Evolutionary conservation across 768 basidiomycete species (phyloP).

Genomic region (Austroboletus eburneus): DNA sequence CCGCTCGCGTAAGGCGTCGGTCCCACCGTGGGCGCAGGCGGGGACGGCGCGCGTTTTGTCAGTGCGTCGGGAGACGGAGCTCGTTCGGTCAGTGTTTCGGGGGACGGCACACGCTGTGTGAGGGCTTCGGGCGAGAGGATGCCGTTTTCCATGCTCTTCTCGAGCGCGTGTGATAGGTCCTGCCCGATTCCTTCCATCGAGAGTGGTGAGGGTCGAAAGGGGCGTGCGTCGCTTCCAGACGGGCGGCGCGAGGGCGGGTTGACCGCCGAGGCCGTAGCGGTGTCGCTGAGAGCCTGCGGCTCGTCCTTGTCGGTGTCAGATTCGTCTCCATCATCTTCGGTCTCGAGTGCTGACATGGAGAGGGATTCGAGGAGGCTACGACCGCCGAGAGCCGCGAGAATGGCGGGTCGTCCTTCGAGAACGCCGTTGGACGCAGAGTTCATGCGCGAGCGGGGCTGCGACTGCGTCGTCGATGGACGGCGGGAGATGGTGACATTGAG

Average conservation of each 20-base stretch:
- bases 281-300: too few species aligned
- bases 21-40: neutral
- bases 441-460: slow-evolving; percentile 26
- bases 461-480: slow-evolving; percentile 22
- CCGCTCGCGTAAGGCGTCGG: slow-evolving; percentile 13
- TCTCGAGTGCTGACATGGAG: too few species aligned
- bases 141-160: too few species aligned
- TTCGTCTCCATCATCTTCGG: too few species aligned
- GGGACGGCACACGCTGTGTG: neutral
- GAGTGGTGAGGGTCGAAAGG: slow-evolving; percentile 13
- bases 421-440: slow-evolving; percentile 15
- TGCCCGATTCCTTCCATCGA: slow-evolving; percentile 33
- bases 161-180: slow-evolving; percentile 30
- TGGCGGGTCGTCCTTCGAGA: slow-evolving; percentile 19
- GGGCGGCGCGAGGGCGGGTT: slow-evolving; percentile 8
- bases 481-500: slow-evolving; percentile 30
- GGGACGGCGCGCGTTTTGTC: neutral
- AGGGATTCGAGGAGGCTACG: slow-evolving; percentile 36
- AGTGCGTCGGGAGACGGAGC: too few species aligned
- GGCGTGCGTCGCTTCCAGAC: slow-evolving; percentile 7
- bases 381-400: slow-evolving; percentile 23
- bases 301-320: too few species aligned
- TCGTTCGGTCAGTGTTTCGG: too few species aligned
- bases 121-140: slow-evolving; percentile 1
- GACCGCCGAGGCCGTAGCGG: neutral